Percentiles rank a stretch among this genome's conserved stretches.
These are phyloP conservation scores for Teunomyces aglyptinius DNA, from an alignment of 805 yeast species.

Conservation along the genomic window DNA sequence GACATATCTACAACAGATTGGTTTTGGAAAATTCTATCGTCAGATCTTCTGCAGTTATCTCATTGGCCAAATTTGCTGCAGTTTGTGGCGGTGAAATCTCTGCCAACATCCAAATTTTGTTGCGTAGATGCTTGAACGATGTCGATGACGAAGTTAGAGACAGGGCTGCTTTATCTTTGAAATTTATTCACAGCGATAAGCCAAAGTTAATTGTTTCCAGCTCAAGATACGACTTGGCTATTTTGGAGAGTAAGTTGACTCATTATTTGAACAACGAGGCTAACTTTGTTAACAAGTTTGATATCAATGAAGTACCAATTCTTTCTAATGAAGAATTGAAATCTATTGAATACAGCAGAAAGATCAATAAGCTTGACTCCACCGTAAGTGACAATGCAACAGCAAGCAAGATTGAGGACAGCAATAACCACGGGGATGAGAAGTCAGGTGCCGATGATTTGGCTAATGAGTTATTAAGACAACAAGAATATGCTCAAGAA, in stretches of 20 bases:
- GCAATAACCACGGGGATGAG: constrained; percentile 22
- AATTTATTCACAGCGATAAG: constrained; percentile 47
- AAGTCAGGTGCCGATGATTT: constrained; percentile 14
- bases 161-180: constrained; percentile 85
- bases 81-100: constrained; percentile 66
- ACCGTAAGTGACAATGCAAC: constrained; percentile 15
- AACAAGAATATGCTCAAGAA: constrained; percentile 69
- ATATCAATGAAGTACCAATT: constrained; percentile 64
- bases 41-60: constrained; percentile 92
- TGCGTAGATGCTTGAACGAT: constrained; percentile 82
- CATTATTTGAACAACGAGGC: constrained; percentile 60
- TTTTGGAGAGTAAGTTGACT: constrained; percentile 75
- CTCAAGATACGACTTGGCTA: constrained; percentile 66
- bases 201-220: constrained; percentile 61
- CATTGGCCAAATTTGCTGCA: constrained; percentile 86
- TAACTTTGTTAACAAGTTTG: constrained; percentile 60
- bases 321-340: constrained; percentile 66
- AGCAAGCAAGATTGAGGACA: constrained; percentile 15
- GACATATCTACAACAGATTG: constrained; percentile 95
- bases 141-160: constrained; percentile 97
- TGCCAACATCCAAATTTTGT: constrained; percentile 68
- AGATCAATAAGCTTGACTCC: constrained; percentile 39
- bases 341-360: constrained; percentile 59
- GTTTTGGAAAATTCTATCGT: constrained; percentile 94
- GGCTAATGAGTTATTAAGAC: constrained; percentile 36